These are phyloP conservation scores for Pichia sp. DNA, from an alignment of 1,139 yeast species.

Conservation along the genomic window DNA sequence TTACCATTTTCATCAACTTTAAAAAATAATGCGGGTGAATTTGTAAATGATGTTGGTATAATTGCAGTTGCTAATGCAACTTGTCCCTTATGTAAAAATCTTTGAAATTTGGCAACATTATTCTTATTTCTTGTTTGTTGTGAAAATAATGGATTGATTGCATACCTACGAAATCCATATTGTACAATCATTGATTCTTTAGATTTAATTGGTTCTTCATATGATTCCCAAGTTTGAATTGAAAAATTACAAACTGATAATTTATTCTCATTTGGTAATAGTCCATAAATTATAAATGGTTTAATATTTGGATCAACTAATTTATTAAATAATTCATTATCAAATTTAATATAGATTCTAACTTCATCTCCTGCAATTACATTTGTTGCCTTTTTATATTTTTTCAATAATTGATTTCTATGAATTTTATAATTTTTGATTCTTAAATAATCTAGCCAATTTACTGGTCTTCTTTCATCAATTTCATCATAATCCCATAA, in stretches of 20 bases:
- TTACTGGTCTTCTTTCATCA: constrained; percentile 64
- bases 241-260: constrained; percentile 77
- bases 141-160: constrained; percentile 79
- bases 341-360: constrained; percentile 56
- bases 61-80: constrained; percentile 77
- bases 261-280: constrained; percentile 82
- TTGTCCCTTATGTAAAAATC: constrained; percentile 76
- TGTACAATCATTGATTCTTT: constrained; percentile 77
- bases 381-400: constrained; percentile 50
- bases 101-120: constrained; percentile 81
- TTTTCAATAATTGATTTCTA: constrained; percentile 61
- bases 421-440: constrained; percentile 76
- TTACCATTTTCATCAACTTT: constrained; percentile 36
- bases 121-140: constrained; percentile 72
- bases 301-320: constrained; percentile 33
- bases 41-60: constrained; percentile 83
- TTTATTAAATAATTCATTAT: constrained; percentile 41
- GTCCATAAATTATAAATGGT: constrained; percentile 64
- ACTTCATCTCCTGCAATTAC: constrained; percentile 63
- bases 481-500: constrained; percentile 84
- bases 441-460: constrained; percentile 71
- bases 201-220: constrained; percentile 75
- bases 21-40: constrained; percentile 73
- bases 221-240: constrained; percentile 83
- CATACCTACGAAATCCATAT: constrained; percentile 87